Evolutionary conservation across 2,329 filamentous ascomycete genomes (phyloP).

Genomic region (Teratosphaeria pseudoeucalypti): DNA sequence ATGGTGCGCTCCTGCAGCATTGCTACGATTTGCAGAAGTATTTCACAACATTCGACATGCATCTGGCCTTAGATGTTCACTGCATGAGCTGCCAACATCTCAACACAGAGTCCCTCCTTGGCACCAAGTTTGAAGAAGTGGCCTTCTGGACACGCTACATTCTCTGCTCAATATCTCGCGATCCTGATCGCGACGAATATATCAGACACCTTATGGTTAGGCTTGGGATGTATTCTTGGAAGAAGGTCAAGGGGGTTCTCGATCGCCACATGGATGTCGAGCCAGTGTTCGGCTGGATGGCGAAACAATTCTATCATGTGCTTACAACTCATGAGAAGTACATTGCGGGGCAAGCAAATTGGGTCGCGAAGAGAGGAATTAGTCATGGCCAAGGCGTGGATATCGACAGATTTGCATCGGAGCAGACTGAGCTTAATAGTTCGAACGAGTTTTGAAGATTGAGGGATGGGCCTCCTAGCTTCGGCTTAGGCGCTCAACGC

Average conservation of each 20-base stretch:
- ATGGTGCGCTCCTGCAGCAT: constrained; percentile 4
- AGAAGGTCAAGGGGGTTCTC: constrained; percentile 2
- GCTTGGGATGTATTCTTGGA: constrained; percentile 3
- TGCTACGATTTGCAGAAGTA: constrained; percentile 3
- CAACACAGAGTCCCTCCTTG: constrained; percentile 8
- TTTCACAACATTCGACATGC: constrained; percentile 4
- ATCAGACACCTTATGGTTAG: constrained; percentile 2
- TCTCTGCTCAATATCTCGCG: constrained; percentile 13
- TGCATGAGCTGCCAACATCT: constrained; percentile 11
- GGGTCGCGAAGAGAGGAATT: too few species aligned
- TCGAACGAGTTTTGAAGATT: too few species aligned
- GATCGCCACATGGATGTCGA: constrained; percentile 2
- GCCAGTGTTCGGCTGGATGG: neutral
- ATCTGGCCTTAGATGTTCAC: constrained; percentile 10
- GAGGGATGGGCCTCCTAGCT: too few species aligned
- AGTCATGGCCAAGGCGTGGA: too few species aligned
- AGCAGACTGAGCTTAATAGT: too few species aligned
- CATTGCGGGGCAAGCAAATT: neutral
- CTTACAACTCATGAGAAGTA: neutral
- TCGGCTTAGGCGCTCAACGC: too few species aligned
- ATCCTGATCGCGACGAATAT: constrained; percentile 5
- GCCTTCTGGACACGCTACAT: constrained; percentile 14
- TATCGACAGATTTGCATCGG: too few species aligned
- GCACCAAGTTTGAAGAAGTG: constrained; percentile 13
- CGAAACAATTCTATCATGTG: neutral